Percentiles rank a stretch among this genome's conserved stretches.
These are phyloP conservation scores for Hapsidospora chrysogenum DNA, from an alignment of 495 filamentous ascomycete species.

Conservation along the genomic window DNA sequence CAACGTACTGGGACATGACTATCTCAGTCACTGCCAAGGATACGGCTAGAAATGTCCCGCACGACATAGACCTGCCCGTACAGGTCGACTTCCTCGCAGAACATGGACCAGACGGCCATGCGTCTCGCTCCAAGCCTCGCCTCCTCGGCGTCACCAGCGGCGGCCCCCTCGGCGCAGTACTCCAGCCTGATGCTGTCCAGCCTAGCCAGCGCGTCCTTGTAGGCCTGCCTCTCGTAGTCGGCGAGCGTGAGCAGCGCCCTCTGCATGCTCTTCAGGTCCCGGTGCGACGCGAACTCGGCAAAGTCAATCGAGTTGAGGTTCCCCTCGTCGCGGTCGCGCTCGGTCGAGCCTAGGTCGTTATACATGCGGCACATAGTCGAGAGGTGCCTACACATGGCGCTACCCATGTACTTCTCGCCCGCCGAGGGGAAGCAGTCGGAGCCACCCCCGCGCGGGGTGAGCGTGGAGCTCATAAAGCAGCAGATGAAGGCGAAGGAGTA, in stretches of 20 bases:
- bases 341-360: conserved; percentile 21
- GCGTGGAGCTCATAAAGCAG: conserved; percentile 9
- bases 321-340: conserved; percentile 14
- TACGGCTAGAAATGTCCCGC: conserved; percentile 8
- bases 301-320: conserved; percentile 27
- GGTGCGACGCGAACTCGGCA: conserved; percentile 12
- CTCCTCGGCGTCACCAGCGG: conserved; percentile 1
- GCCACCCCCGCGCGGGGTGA: conserved; percentile 1
- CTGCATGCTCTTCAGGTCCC: conserved; percentile 7
- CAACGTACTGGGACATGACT: no score
- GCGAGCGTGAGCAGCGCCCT: conserved; percentile 9
- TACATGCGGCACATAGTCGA: conserved; percentile 21
- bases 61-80: conserved; percentile 23
- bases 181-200: conserved; percentile 2
- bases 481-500: conserved; percentile 19
- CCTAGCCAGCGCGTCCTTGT: conserved; percentile 6
- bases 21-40: no score
- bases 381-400: conserved; percentile 14
- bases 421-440: conserved; percentile 6
- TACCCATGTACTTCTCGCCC: conserved; percentile 13
- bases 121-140: conserved; percentile 5
- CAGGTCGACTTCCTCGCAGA: conserved; percentile 21
- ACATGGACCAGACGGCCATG: conserved; percentile 7
- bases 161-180: background rate
- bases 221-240: conserved; percentile 12